These are phyloP conservation scores for Penicillium corylophilum DNA, from an alignment of 2,329 filamentous ascomycete genomes.

Conservation along the genomic window DNA sequence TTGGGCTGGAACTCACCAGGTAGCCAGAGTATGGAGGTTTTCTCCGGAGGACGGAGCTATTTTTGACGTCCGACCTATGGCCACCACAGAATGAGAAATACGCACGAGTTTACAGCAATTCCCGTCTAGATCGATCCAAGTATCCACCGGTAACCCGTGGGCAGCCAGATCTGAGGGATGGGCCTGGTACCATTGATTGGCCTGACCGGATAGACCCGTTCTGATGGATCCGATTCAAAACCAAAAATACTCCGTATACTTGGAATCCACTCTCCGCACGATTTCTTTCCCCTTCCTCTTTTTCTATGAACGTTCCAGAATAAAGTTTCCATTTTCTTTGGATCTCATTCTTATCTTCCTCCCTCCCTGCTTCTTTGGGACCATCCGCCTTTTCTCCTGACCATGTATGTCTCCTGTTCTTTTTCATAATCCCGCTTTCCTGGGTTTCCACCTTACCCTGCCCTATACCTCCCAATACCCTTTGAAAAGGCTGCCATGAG, in stretches of 20 bases:
- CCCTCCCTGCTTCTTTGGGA: not conserved
- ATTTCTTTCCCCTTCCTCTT: conserved; percentile 4
- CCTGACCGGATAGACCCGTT: conserved; percentile 28
- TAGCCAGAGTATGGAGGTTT: not conserved
- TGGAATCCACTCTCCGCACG: conserved; percentile 19
- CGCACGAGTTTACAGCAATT: not conserved
- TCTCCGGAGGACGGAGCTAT: too few species aligned
- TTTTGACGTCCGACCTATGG: not conserved
- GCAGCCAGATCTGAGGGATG: conserved; percentile 20
- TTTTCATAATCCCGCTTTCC: conserved; percentile 21
- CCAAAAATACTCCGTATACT: conserved; percentile 22
- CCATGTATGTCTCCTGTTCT: conserved; percentile 24
- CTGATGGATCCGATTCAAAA: conserved; percentile 27
- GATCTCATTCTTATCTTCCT: conserved; percentile 4
- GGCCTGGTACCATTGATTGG: conserved; percentile 18
- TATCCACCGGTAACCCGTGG: conserved; percentile 23
- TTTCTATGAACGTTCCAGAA: conserved; percentile 25
- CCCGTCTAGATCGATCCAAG: conserved; percentile 22
- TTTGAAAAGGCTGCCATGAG: conserved; percentile 17
- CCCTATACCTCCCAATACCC: not conserved
- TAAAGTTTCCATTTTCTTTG: conserved; percentile 11
- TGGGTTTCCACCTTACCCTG: conserved; percentile 2
- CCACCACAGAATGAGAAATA: not conserved
- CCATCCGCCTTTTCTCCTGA: conserved; percentile 1
- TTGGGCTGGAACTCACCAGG: too few species aligned